A percentile compares a stretch with the other conserved stretches of the same genome.
Conservation (phyloP, 2,329 filamentous ascomycete species). For the Ascochyta pisi region DNA sequence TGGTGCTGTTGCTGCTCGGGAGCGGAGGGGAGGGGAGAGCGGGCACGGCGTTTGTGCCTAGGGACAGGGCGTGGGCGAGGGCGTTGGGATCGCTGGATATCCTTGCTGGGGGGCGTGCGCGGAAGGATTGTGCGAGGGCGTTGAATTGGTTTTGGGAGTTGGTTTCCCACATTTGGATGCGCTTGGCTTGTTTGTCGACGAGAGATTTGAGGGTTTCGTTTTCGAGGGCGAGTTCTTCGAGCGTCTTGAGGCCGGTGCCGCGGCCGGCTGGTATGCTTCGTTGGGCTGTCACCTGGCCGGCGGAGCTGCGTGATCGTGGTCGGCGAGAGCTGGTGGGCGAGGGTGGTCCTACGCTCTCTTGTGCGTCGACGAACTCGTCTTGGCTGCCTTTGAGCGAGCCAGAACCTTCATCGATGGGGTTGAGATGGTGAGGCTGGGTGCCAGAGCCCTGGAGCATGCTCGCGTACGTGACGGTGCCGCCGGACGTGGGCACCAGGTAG, state of each 20-base stretch:
- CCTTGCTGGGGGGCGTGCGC: constrained; percentile 35
- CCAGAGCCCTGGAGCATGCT: constrained; percentile 69
- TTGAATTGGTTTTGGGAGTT: constrained; percentile 87
- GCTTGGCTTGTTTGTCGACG: constrained; percentile 83
- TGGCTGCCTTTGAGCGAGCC: constrained; percentile 40
- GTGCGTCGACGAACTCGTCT: constrained; percentile 89
- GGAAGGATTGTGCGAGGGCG: constrained; percentile 81
- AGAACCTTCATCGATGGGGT: constrained; percentile 51
- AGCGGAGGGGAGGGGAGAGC: constrained; percentile 30
- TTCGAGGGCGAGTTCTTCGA: constrained; percentile 88
- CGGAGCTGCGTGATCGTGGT: constrained; percentile 31
- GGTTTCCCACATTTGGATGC: constrained; percentile 91
- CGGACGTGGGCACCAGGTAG: constrained; percentile 91
- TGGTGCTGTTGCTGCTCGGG: background rate
- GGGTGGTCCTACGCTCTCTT: constrained; percentile 65
- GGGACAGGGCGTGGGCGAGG: constrained; percentile 37
- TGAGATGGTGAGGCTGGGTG: constrained; percentile 46
- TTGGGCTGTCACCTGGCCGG: constrained; percentile 30
- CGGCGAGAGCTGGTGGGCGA: constrained; percentile 53
- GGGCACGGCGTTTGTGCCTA: constrained; percentile 29
- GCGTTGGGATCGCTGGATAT: constrained; percentile 30
- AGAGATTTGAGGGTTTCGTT: constrained; percentile 86
- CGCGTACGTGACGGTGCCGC: constrained; percentile 91
- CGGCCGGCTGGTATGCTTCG: constrained; percentile 43
- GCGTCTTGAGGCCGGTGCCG: constrained; percentile 63